These are phyloP conservation scores for Alternaria dauci DNA, from an alignment of 2,329 filamentous ascomycete species.

Conservation along the genomic window DNA sequence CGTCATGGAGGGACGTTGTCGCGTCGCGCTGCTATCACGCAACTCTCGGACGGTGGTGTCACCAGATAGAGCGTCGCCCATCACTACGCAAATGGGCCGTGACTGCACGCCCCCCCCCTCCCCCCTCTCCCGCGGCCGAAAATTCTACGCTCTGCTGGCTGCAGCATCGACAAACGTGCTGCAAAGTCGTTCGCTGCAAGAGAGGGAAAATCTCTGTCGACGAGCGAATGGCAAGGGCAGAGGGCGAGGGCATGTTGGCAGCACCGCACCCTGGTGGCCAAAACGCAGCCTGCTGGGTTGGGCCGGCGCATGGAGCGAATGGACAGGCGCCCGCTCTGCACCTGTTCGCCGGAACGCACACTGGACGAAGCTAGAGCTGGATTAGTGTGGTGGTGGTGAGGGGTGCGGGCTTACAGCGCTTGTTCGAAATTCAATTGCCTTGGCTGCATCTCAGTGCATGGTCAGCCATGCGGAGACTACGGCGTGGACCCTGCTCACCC, in stretches of 20 bases:
- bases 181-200: conserved; percentile 4
- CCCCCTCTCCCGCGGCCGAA: conserved; percentile 15
- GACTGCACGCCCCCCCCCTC: neutral
- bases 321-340: conserved; percentile 21
- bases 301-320: conserved; percentile 24
- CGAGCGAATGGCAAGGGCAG: conserved; percentile 24
- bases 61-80: conserved; percentile 10
- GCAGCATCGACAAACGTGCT: conserved; percentile 13
- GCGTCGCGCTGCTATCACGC: conserved; percentile 26
- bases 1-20: conserved; percentile 33
- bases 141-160: conserved; percentile 6
- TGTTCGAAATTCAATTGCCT: conserved; percentile 23
- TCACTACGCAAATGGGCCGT: conserved; percentile 3
- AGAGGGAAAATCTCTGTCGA: neutral
- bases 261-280: conserved; percentile 27
- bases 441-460: conserved; percentile 20
- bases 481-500: conserved; percentile 28
- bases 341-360: conserved; percentile 30
- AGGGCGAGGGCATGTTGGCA: conserved; percentile 20
- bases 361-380: conserved; percentile 16
- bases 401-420: conserved; percentile 34
- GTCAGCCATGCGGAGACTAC: conserved; percentile 8
- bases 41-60: conserved; percentile 24
- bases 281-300: conserved; percentile 7
- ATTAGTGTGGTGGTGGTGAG: conserved; percentile 19